Evolutionary conservation across 805 yeast genomes (phyloP), one percentile per base, ranked within the genome.

Genomic region (Schwanniomyces vanrijiae): DNA sequence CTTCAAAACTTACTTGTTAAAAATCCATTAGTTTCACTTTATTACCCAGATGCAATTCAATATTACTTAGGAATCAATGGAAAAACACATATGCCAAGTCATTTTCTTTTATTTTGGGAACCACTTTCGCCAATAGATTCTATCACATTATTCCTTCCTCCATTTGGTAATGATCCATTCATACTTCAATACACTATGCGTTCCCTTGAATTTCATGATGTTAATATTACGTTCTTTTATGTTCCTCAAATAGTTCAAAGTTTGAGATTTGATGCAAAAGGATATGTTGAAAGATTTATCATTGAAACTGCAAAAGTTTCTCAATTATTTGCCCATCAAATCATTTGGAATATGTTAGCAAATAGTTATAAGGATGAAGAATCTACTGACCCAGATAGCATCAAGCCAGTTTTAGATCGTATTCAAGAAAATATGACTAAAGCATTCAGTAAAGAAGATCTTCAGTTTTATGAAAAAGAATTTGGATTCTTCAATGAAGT

Each of bases 171-270:
- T 26, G 80, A 88, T 57, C 82, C 94, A 0, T 77, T 72, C 55
- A 73, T 89, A 19, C 68, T 89, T 49, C 99, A 94, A 66, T 94
- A 85, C 61, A 86, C 96, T 11, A 86, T 92, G 86, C 77, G 96
- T 55, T 87, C 97, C 0, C 71, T 94, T 52, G 97, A 90, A 63
- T 77, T 83, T 18, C 96, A 89, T 58, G 96, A 90, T 58, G 90
- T 89, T 31, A 86, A 88, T 56, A 70, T 86, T 51, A 89, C 97
- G 0, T 94, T 95, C 71, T 94, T 95, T 65, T 94, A 95, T 60
- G 98, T 94, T 44, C 99, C 99, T 2, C 99, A 94, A 64, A 90
- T 94, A 65, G 99, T 94, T 18, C 99, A 94, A 68, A 79, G 89
- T 52, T 75, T 94, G 55, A 79, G 98, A 53, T 85, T 84, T 62